These are phyloP conservation scores for Bipolaris cookei DNA, from an alignment of 2,329 filamentous ascomycete species.

Conservation along the genomic window DNA sequence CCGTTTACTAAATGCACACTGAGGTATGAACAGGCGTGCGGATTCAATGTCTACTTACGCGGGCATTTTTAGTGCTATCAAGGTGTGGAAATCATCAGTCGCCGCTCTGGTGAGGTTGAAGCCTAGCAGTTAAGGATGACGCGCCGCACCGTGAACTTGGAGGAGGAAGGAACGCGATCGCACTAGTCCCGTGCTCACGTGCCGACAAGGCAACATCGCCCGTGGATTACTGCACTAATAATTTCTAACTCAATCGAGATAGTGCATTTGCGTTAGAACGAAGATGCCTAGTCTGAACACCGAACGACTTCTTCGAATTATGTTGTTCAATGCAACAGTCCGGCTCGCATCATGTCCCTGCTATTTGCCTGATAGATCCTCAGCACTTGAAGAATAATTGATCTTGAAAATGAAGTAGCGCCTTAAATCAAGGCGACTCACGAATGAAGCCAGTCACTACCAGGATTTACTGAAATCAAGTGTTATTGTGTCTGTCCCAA, in stretches of 20 bases:
- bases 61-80: constrained; percentile 41
- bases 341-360: neutral
- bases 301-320: neutral
- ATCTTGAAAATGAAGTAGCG: neutral
- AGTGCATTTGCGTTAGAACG: neutral
- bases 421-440: too few species aligned
- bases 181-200: constrained; percentile 26
- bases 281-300: neutral
- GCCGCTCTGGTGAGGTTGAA: constrained; percentile 30
- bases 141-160: constrained; percentile 25
- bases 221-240: constrained; percentile 12
- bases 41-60: constrained; percentile 34
- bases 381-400: neutral
- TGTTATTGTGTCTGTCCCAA: neutral
- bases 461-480: neutral
- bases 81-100: constrained; percentile 32
- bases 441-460: neutral
- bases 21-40: too few species aligned
- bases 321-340: neutral
- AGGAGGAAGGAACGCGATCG: constrained; percentile 30
- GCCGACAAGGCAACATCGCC: constrained; percentile 9
- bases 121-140: constrained; percentile 40
- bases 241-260: constrained; percentile 7
- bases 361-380: neutral
- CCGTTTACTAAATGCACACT: neutral